Evolutionary conservation across 768 basidiomycete genomes (phyloP), one percentile per base, ranked within the genome.

Genomic region (Omphalotus guepiniiformis): DNA sequence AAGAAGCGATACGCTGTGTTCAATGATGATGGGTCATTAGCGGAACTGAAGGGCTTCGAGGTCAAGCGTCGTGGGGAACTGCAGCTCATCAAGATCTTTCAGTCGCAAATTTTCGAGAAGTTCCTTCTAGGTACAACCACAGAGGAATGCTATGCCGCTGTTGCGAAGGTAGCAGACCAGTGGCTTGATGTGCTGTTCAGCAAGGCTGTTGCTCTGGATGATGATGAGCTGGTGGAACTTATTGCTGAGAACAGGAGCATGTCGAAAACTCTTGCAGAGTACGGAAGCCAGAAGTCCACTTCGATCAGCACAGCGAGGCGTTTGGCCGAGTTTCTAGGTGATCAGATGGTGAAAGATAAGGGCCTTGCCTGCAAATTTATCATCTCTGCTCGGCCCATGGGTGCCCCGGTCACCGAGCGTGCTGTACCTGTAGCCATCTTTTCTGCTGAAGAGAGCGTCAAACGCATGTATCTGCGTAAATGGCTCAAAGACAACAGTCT

Each of bases 1-100:
- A 99, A 99, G 73, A 99, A 99, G 66, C 88, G 96, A 41, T 99
- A 98, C 58, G 96, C 96, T 5, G 96, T 99, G 7, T 98, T 98
- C 72, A 95, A 98, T 57, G 92, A 94, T 53, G 95, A 99, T 57
- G 94, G 95, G 1, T 87, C 87, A 13, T 77, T 99, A n/a, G 96
- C 96, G 6, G 96, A 99, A 64, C 71, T 99, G 63, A 98, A 99
- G 63, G 96, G 96, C 0, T 99, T 99, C 69, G 96, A 98, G 64
- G 93, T 98, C 54, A 99, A 99, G 67, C 86, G 96, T 47, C 82
- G 96, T 47, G 96, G 94, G 29, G 96, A 99, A 63, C 75, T 98
- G 29, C 95, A 98, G 62, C 82, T 98, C 58, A 94, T 99, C 83
- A 99, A 99, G 69, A 95, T 93, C 55, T 99, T 99, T 78, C 96